phyloP scores from a whole-genome alignment of 352 stramenopile genomes.

The Blastocystis sp. region DNA sequence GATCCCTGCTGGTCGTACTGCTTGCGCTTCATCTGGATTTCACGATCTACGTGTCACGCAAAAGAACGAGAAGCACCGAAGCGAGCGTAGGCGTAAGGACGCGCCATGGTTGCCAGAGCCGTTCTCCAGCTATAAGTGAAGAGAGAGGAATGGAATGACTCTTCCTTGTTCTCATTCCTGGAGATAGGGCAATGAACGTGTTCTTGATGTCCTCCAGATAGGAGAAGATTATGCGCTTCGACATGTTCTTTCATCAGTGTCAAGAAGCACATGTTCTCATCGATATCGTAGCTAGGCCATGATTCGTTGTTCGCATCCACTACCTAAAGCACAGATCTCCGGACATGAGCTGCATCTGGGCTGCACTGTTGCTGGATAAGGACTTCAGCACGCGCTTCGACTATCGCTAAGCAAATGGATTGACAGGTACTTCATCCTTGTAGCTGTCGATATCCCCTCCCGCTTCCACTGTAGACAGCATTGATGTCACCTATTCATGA shows the following conservation, averaged over 20 bases:
- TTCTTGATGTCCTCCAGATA: slow-evolving; percentile 65
- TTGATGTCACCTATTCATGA: slow-evolving; percentile 59
- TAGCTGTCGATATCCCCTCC: slow-evolving; percentile 58
- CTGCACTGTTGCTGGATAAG: slow-evolving; percentile 47
- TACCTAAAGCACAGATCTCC: slow-evolving; percentile 64
- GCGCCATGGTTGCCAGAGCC: slow-evolving; percentile 42
- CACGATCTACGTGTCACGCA: slow-evolving; percentile 24
- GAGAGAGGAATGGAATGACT: background rate
- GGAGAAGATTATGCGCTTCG: slow-evolving; percentile 45
- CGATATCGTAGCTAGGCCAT: slow-evolving; percentile 48
- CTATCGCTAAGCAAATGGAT: slow-evolving; percentile 18
- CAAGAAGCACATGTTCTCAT: slow-evolving; percentile 68
- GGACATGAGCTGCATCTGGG: slow-evolving; percentile 52
- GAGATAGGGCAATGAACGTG: slow-evolving; percentile 44
- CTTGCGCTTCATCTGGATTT: slow-evolving; percentile 56
- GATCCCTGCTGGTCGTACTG: slow-evolving; percentile 33
- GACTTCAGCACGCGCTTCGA: slow-evolving; percentile 57
- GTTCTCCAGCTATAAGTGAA: slow-evolving; percentile 49
- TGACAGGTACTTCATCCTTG: slow-evolving; percentile 34
- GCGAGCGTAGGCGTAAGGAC: slow-evolving; percentile 41
- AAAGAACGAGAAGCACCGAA: slow-evolving; percentile 13
- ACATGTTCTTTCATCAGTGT: slow-evolving; percentile 64
- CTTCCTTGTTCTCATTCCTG: slow-evolving; percentile 52
- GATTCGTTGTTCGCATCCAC: background rate
- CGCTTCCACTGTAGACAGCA: slow-evolving; percentile 54